phyloP scores from a whole-genome alignment of 208 protist species.

The Naegleria fowleri region DNA sequence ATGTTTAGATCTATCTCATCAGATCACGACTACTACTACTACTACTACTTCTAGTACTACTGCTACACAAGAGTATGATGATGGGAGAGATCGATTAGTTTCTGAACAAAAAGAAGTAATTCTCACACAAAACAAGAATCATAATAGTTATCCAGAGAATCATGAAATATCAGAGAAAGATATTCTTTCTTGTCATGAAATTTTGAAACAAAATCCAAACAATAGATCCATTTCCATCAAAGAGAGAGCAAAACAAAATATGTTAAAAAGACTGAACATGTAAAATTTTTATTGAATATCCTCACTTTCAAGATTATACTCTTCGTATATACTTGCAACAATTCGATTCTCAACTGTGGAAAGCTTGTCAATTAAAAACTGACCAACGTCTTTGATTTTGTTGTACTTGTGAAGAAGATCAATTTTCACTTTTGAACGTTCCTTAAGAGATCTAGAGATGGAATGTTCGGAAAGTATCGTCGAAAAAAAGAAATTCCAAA shows the following conservation, averaged over 20 bases:
- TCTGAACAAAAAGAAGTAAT: too few relatives aligned
- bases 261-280: background rate
- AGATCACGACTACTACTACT: too few relatives aligned
- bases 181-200: too few relatives aligned
- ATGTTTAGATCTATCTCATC: too few relatives aligned
- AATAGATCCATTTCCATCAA: background rate
- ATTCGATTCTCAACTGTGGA: background rate
- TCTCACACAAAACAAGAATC: too few relatives aligned
- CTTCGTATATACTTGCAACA: background rate
- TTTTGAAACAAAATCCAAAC: background rate
- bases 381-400: background rate
- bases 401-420: background rate
- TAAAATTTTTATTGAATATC: background rate
- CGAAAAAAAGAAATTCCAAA: background rate
- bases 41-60: too few relatives aligned
- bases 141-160: too few relatives aligned
- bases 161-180: too few relatives aligned
- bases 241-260: constrained; percentile 10
- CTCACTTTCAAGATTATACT: background rate
- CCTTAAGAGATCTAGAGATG: background rate
- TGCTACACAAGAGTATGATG: background rate
- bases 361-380: background rate
- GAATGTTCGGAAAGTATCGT: too few relatives aligned
- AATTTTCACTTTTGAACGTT: background rate
- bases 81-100: too few relatives aligned